Evolutionary conservation across 2,329 filamentous ascomycete species (phyloP), one percentile per base, ranked within the genome.

Genomic region (Diaporthe eres): DNA sequence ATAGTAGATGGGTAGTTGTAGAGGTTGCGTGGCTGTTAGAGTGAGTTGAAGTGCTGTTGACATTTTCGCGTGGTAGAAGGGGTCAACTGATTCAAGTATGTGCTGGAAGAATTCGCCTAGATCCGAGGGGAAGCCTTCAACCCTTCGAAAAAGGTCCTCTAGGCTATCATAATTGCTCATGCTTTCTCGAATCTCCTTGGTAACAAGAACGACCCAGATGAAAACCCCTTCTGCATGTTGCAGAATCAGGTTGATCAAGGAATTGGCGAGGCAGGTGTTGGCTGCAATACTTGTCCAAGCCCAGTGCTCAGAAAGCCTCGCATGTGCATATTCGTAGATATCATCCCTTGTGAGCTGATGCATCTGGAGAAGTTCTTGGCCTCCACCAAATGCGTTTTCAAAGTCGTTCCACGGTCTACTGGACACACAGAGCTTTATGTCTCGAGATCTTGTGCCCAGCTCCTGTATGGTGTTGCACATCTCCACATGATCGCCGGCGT

Each of bases 181-280:
- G 9, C 58, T 17, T 4, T 47, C 63, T 5, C 47, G 19, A 8
- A 67, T 10, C 25, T 44, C 42, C 31, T 67, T 65, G 15, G 71
- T 74, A n/a, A 74, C 71, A 13, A 73, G 71, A 9, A 73, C 28
- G 3, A 73, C 71, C 71, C 57, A 65, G 19, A 73, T 22, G 9
- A 73, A 73, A 10, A 73, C 71, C 8, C 71, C 71, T 22, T 42
- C 58, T n/a, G 57, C 57, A n/a, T 42, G 58, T 22, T 25, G 12
- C 6, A n/a, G 25, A 3, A 74, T 67, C 42, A 47, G 25, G 17
- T 74, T 6, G 12, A 74, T n/a, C 6, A 73, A 15, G 7, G 47
- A 42, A n/a, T 19, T 3, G 1, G 51, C n/a, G 15, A 10, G 25
- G 2, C 10, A 9, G 12, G 12, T 42, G 17, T 25, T 15, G 10